A percentile compares a stretch with the other conserved stretches of the same genome.
Evolutionary conservation across 345 rosid species (phyloP).

Genomic region (Pseudoturritis turrita): DNA sequence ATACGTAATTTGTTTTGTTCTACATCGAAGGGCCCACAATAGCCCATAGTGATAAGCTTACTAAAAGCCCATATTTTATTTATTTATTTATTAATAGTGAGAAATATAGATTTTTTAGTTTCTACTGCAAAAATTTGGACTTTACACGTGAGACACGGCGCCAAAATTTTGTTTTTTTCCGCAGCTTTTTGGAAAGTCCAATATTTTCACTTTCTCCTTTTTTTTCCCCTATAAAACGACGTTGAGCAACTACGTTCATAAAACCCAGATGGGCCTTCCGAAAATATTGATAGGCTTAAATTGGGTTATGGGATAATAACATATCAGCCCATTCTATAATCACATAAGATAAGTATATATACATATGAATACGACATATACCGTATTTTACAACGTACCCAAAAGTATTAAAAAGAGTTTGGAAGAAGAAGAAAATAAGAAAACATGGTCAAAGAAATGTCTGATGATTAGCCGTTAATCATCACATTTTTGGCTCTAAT

Average conservation of each 20-base stretch:
- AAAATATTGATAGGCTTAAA: background rate
- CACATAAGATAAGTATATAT: background rate
- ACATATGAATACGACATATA: background rate
- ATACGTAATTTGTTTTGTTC: no score
- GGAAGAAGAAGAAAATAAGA: background rate
- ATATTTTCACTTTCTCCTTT: no score
- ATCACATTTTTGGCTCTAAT: slow-evolving; percentile 7
- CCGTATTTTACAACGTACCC: background rate
- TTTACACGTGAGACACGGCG: background rate
- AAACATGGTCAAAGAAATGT: background rate
- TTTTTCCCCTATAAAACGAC: no score
- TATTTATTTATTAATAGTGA: background rate
- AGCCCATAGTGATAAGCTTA: slow-evolving; percentile 45
- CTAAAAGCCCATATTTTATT: slow-evolving; percentile 14
- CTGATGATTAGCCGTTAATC: slow-evolving; percentile 3
- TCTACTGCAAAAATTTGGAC: background rate
- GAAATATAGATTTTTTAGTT: background rate
- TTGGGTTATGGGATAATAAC: background rate
- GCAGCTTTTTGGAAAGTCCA: no score
- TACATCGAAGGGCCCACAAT: slow-evolving; percentile 38
- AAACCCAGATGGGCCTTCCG: background rate
- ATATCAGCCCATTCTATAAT: background rate
- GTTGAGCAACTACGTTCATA: background rate
- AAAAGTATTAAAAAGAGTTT: background rate
- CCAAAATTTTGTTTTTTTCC: background rate